These are phyloP conservation scores for Pseudonitzschia multiseries DNA, from an alignment of 108 stramenopile species.

Conservation along the genomic window DNA sequence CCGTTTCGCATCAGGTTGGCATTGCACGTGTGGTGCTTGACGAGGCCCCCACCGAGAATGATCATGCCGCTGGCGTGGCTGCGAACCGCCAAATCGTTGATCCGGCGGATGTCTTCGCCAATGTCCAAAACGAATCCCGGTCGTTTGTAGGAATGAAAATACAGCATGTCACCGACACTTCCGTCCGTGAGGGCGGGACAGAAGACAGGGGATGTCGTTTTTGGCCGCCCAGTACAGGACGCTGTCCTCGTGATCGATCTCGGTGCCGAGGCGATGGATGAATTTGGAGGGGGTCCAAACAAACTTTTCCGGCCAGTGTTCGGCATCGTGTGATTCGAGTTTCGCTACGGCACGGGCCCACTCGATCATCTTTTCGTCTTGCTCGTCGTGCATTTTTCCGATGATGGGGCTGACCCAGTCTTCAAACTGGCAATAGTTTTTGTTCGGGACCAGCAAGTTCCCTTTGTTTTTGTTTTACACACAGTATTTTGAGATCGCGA, in stretches of 20 bases:
- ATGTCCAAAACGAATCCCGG: constrained; percentile 95
- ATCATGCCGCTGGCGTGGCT: constrained; percentile 95
- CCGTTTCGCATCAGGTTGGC: constrained; percentile 99
- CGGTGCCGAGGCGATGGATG: constrained; percentile 93
- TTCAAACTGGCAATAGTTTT: constrained; percentile 98
- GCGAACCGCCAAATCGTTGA: constrained; percentile 94
- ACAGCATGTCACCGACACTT: constrained; percentile 98
- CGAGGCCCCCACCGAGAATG: constrained; percentile 97
- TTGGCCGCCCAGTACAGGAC: constrained; percentile 97
- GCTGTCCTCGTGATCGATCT: constrained; percentile 91
- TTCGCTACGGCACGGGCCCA: constrained; percentile 45
- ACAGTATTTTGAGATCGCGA: no score
- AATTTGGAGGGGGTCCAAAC: constrained; percentile 94
- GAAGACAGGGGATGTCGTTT: constrained; percentile 96
- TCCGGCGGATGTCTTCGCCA: constrained; percentile 88
- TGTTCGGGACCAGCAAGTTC: constrained; percentile 95
- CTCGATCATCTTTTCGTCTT: constrained; percentile 63
- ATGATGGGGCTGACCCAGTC: constrained; percentile 96
- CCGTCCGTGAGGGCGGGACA: constrained; percentile 99
- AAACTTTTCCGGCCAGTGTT: constrained; percentile 39
- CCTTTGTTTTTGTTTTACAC: background rate
- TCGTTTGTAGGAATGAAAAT: constrained; percentile 98
- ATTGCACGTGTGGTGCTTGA: constrained; percentile 99
- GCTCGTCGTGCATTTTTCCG: constrained; percentile 95
- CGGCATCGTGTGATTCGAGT: constrained; percentile 8